phyloP scores from a whole-genome alignment of 2,329 filamentous ascomycete species.

The Fusarium sulawesiense region DNA sequence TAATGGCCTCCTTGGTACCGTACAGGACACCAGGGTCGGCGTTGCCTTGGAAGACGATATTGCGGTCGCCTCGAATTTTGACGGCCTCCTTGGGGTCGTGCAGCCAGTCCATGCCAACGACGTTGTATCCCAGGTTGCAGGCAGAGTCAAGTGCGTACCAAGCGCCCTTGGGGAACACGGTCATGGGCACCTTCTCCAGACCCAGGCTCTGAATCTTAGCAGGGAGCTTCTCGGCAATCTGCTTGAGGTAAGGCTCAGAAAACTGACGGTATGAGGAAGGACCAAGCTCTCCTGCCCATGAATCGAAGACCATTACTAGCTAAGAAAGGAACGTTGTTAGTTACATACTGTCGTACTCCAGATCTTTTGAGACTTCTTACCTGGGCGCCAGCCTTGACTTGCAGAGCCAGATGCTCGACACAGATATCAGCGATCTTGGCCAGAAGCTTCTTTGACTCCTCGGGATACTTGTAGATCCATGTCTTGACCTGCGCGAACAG shows the following conservation, averaged over 20 bases:
- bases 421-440: slow-evolving; percentile 95
- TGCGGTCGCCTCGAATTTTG: slow-evolving; percentile 79
- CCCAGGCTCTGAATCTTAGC: slow-evolving; percentile 77
- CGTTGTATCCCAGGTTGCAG: slow-evolving; percentile 90
- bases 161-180: slow-evolving; percentile 96
- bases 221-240: slow-evolving; percentile 86
- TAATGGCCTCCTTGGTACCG: slow-evolving; percentile 84
- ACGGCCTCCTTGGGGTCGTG: slow-evolving; percentile 89
- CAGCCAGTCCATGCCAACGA: slow-evolving; percentile 95
- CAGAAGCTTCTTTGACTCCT: slow-evolving; percentile 82
- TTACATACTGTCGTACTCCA: neutral
- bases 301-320: slow-evolving; percentile 97
- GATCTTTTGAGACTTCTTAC: slow-evolving; percentile 53
- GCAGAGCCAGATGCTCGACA: slow-evolving; percentile 91
- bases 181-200: slow-evolving; percentile 89
- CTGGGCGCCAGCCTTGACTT: slow-evolving; percentile 94
- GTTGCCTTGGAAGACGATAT: slow-evolving; percentile 89
- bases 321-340: slow-evolving; percentile 48
- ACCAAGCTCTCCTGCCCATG: slow-evolving; percentile 94
- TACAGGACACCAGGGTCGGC: slow-evolving; percentile 95
- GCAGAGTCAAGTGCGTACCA: slow-evolving; percentile 93
- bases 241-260: slow-evolving; percentile 84
- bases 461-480: slow-evolving; percentile 92
- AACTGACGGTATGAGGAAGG: slow-evolving; percentile 86
- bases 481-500: slow-evolving; percentile 94